These are phyloP conservation scores for Gleditsia sinensis DNA, from an alignment of 306 rosid genomes.

Conservation along the genomic window DNA sequence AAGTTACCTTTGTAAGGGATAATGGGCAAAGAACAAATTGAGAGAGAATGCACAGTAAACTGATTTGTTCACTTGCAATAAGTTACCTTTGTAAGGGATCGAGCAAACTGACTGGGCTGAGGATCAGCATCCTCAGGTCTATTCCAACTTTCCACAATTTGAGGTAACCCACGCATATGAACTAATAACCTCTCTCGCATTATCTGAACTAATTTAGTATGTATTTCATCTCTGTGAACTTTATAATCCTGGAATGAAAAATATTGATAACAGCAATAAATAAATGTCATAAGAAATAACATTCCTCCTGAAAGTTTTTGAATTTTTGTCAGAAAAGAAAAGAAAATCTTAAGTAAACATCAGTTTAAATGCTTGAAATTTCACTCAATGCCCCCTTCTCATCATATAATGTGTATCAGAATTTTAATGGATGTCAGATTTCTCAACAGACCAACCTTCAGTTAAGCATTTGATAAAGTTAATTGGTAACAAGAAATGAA, in stretches of 20 bases:
- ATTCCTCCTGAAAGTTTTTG: constrained; percentile 21
- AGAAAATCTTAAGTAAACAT: not conserved
- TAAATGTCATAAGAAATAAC: constrained; percentile 26
- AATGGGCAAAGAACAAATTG: not conserved
- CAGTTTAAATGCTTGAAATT: no score
- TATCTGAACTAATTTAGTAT: constrained; percentile 94
- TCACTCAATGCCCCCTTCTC: no score
- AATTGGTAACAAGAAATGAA: no score
- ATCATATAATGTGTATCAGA: no score
- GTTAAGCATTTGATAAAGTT: no score
- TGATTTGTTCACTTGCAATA: constrained; percentile 9
- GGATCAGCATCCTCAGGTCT: constrained; percentile 87
- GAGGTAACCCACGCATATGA: constrained; percentile 90
- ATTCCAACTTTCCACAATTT: constrained; percentile 97
- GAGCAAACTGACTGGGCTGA: constrained; percentile 95
- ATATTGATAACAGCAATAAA: constrained; percentile 1
- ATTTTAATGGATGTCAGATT: no score
- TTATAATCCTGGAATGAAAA: constrained; percentile 74
- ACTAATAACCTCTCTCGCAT: constrained; percentile 96
- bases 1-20: constrained; percentile 88
- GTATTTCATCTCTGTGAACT: constrained; percentile 97
- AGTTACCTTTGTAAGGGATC: constrained; percentile 93
- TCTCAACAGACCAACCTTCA: no score
- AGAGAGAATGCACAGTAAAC: not conserved
- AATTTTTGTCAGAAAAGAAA: not conserved